Conservation (phyloP, 1,284 basidiomycete genomes). For the Nidula niveotomentosa region DNA sequence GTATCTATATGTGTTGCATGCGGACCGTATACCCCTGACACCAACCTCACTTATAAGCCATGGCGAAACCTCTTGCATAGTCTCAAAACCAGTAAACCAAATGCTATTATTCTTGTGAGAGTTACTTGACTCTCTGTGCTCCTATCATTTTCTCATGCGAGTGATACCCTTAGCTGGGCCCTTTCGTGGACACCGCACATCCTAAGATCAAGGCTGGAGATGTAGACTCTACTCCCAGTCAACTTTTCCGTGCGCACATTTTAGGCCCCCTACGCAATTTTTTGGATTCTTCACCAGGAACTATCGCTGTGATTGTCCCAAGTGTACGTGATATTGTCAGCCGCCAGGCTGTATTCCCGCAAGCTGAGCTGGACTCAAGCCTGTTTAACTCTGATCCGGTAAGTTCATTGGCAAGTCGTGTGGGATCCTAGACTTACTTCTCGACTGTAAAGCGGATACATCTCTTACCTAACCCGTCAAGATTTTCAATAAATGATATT, state of each 20-base stretch:
- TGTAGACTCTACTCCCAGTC: conserved; percentile 59
- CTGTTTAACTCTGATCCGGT: conserved; percentile 46
- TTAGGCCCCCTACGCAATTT: conserved; percentile 58
- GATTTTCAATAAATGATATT: conserved; percentile 85
- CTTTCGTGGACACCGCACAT: conserved; percentile 84
- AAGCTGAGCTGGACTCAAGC: conserved; percentile 63
- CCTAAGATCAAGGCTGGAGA: conserved; percentile 74
- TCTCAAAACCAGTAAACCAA: conserved; percentile 63
- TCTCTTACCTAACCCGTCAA: conserved; percentile 85
- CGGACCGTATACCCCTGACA: conserved; percentile 83
- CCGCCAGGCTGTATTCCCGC: conserved; percentile 85
- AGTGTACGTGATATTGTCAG: conserved; percentile 82
- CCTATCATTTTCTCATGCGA: neutral
- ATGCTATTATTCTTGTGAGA: conserved; percentile 78
- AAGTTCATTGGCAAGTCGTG: conserved; percentile 15
- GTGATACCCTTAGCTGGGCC: conserved; percentile 65
- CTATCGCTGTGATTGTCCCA: conserved; percentile 78
- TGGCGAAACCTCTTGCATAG: conserved; percentile 62
- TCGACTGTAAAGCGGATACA: conserved; percentile 58
- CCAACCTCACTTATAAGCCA: conserved; percentile 75
- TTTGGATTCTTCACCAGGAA: conserved; percentile 63
- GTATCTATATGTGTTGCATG: conserved; percentile 72
- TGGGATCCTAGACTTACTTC: neutral
- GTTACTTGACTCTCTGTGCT: too few relatives aligned
- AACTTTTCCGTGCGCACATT: conserved; percentile 75